phyloP scores from a whole-genome alignment of 768 basidiomycete species.

The Trametes sanguinea region DNA sequence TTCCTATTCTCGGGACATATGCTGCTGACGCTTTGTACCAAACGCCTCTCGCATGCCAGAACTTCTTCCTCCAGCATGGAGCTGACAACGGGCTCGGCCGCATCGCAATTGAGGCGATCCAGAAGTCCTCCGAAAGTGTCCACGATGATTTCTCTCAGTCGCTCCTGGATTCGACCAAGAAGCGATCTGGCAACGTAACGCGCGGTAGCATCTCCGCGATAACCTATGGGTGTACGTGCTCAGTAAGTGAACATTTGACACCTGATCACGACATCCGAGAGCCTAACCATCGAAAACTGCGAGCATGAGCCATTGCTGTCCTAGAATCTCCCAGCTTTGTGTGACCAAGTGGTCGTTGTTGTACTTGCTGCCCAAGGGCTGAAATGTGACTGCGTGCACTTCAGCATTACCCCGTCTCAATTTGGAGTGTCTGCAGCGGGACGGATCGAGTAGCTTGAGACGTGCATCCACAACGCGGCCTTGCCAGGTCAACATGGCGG shows the following conservation, averaged over 20 bases:
- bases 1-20: background rate
- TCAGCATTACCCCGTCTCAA: background rate
- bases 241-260: too few relatives aligned
- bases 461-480: background rate
- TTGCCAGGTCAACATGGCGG: too few relatives aligned
- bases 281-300: constrained; percentile 3
- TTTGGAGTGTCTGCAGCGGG: background rate
- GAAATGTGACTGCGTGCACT: background rate
- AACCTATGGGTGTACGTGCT: background rate
- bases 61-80: constrained; percentile 1
- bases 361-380: background rate
- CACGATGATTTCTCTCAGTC: background rate
- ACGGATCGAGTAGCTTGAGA: background rate
- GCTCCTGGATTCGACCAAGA: background rate
- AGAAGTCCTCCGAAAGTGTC: background rate
- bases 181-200: background rate
- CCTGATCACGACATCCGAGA: too few relatives aligned
- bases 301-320: constrained; percentile 7
- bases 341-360: background rate
- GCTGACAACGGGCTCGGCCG: background rate
- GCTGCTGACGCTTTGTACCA: background rate
- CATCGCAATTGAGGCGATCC: background rate
- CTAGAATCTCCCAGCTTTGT: background rate
- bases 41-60: background rate
- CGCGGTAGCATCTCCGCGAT: background rate